Evolutionary conservation across 1,139 yeast genomes (phyloP).

Genomic region (Suzukiozyma palmioleophila): DNA sequence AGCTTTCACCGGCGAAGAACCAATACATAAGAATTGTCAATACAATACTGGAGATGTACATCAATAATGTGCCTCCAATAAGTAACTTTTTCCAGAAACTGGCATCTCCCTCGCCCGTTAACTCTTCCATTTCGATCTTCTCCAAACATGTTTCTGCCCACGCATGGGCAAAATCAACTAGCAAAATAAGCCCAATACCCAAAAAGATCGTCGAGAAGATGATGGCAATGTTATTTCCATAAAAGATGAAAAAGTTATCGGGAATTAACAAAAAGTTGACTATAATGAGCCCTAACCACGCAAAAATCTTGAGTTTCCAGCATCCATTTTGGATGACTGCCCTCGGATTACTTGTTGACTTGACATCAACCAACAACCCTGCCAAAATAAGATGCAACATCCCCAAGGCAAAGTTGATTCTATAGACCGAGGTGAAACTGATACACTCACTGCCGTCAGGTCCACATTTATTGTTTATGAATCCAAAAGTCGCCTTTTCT

Average conservation of each 20-base stretch:
- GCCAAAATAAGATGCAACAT: conserved; percentile 72
- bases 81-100: conserved; percentile 76
- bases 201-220: conserved; percentile 80
- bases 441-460: conserved; percentile 86
- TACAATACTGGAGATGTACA: conserved; percentile 72
- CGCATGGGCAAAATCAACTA: conserved; percentile 97
- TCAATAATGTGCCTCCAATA: conserved; percentile 79
- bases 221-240: conserved; percentile 89
- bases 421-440: conserved; percentile 89
- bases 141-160: conserved; percentile 98
- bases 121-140: conserved; percentile 83
- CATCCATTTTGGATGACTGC: conserved; percentile 84
- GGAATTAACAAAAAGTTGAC: conserved; percentile 72
- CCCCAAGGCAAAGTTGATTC: conserved; percentile 87
- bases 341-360: conserved; percentile 74
- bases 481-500: conserved; percentile 69
- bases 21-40: conserved; percentile 78
- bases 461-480: conserved; percentile 53
- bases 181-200: conserved; percentile 80
- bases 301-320: conserved; percentile 76
- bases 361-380: conserved; percentile 62
- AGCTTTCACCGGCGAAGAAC: conserved; percentile 79
- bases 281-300: conserved; percentile 55
- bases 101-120: conserved; percentile 52
- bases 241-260: conserved; percentile 78